phyloP scores from a whole-genome alignment of 257 asterid species.

The Salvia splendens region DNA sequence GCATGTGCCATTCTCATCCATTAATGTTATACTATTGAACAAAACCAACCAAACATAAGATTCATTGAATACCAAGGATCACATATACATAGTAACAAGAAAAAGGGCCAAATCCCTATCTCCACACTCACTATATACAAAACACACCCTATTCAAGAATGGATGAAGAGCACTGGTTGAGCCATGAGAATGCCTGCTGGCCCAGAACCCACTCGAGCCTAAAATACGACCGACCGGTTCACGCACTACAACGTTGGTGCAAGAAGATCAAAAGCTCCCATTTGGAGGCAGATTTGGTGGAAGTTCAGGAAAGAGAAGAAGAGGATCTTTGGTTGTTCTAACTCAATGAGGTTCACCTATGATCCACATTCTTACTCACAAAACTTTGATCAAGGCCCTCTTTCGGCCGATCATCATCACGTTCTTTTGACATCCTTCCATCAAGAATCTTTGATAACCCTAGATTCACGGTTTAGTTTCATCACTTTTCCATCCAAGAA shows the following conservation, averaged over 20 bases:
- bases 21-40: neutral
- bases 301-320: slow-evolving; percentile 73
- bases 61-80: slow-evolving; percentile 19
- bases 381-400: slow-evolving; percentile 66
- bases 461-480: slow-evolving; percentile 38
- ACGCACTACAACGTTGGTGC: slow-evolving; percentile 27
- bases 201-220: slow-evolving; percentile 40
- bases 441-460: slow-evolving; percentile 55
- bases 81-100: neutral
- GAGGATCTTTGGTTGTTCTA: slow-evolving; percentile 39
- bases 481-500: too few species aligned
- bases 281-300: slow-evolving; percentile 73
- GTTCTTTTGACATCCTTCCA: slow-evolving; percentile 68
- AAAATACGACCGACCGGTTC: slow-evolving; percentile 42
- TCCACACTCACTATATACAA: neutral
- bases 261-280: slow-evolving; percentile 36
- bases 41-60: neutral
- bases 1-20: too few species aligned
- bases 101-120: slow-evolving; percentile 3
- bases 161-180: slow-evolving; percentile 35
- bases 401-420: slow-evolving; percentile 43
- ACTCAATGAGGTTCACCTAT: slow-evolving; percentile 59
- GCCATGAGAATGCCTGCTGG: slow-evolving; percentile 40
- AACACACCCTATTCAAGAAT: slow-evolving; percentile 24
- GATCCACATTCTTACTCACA: slow-evolving; percentile 66